These are phyloP conservation scores for Fusarium buxicola DNA, from an alignment of 2,329 filamentous ascomycete genomes.

Conservation along the genomic window DNA sequence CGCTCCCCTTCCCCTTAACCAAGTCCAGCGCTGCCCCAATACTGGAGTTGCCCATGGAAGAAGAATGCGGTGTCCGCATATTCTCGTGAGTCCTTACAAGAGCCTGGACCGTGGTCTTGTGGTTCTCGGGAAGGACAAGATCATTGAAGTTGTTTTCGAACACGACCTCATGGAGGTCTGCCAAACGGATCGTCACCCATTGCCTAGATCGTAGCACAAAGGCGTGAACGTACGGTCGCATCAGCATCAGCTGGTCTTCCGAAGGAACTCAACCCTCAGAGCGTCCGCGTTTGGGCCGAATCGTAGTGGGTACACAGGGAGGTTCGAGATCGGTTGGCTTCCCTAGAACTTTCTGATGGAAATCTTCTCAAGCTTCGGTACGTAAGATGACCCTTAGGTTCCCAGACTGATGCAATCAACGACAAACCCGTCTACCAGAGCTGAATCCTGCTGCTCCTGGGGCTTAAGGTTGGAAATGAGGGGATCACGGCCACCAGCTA, in stretches of 20 bases:
- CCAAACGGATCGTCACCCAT: conserved; percentile 21
- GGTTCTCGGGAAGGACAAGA: conserved; percentile 22
- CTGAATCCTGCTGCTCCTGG: no score
- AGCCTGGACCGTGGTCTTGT: conserved; percentile 21
- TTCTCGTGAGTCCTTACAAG: conserved; percentile 34
- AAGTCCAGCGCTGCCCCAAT: conserved; percentile 17
- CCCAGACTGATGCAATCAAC: conserved; percentile 23
- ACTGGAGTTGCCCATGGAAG: not conserved
- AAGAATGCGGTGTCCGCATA: not conserved
- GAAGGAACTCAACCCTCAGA: not conserved
- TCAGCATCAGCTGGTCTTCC: conserved; percentile 14
- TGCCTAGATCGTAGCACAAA: conserved; percentile 22
- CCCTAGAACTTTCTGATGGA: conserved; percentile 22
- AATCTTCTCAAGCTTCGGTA: conserved; percentile 14
- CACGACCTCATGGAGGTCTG: conserved; percentile 4
- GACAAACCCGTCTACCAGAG: no score
- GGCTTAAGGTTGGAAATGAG: not conserved
- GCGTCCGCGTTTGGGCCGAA: conserved; percentile 4
- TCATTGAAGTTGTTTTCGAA: conserved; percentile 31
- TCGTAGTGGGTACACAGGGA: conserved; percentile 14
- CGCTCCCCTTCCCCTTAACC: conserved; percentile 25
- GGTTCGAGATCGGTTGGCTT: not conserved
- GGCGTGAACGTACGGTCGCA: conserved; percentile 15
- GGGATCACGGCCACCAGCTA: conserved; percentile 10
- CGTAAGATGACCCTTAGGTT: conserved; percentile 8